phyloP scores from a whole-genome alignment of 441 rosid species.

The Adansonia grandidieri region DNA sequence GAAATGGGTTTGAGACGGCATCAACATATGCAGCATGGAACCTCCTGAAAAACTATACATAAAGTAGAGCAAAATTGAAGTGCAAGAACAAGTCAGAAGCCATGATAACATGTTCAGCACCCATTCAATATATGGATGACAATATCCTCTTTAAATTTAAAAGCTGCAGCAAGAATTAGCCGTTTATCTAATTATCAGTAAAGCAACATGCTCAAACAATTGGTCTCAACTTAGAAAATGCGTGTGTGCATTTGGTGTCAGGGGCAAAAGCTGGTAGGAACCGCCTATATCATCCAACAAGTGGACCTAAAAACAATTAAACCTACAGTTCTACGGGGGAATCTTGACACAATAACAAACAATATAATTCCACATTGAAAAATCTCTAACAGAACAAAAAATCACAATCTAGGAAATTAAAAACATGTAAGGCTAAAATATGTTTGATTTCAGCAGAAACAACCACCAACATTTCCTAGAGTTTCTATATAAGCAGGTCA shows the following conservation, averaged over 20 bases:
- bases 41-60: constrained; percentile 74
- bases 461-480: not conserved
- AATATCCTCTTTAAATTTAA: not conserved
- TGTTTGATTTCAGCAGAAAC: constrained; percentile 3
- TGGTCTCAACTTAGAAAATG: not conserved
- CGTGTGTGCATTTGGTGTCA: not conserved
- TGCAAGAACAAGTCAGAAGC: constrained; percentile 8
- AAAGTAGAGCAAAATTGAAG: constrained; percentile 1
- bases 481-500: not conserved
- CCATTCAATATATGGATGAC: not conserved
- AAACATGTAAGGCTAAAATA: not conserved
- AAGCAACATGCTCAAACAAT: not conserved
- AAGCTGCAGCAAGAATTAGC: not conserved
- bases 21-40: constrained; percentile 93
- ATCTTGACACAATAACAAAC: constrained; percentile 4
- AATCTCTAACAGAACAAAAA: not conserved
- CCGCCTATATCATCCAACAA: constrained; percentile 13
- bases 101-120: not conserved
- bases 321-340: not conserved
- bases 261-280: not conserved
- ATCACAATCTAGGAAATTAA: not conserved
- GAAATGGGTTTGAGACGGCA: constrained; percentile 94
- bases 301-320: not conserved
- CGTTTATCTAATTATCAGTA: not conserved
- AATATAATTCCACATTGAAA: not conserved